Evolutionary conservation across 352 stramenopile species (phyloP), one percentile per base, ranked within the genome.

Genomic region (Pythium chondricola): DNA sequence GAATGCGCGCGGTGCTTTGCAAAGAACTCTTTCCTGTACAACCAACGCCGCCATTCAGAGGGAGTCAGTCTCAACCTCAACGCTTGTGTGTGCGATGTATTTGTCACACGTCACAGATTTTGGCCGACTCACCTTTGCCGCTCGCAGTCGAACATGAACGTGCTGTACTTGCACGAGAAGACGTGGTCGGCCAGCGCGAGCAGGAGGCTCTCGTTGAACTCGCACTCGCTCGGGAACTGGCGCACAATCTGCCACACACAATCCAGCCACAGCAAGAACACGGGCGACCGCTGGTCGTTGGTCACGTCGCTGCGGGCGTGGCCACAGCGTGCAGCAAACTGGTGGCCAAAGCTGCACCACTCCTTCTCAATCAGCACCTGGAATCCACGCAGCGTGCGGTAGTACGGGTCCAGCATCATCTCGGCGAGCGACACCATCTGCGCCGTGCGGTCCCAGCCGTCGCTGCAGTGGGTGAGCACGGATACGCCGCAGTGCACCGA

Each of bases 191-290:
- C 93, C 2, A 99, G 68, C 8, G 90, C 63, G n/a, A 98, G 59
- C 27, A 99, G 63, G 5, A 96, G 45, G 4, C 60, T 73, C 47
- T 95, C 78, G 60, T 96, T 98, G 72, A 99, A 99, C 69, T 99
- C 96, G 59, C 98, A 99, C 53, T 86, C 86, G 11, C 83, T 83
- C 17, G 97, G 96, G 58, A 96, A 98, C 61, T 99, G 95, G 30
- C 93, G 85, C 27, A 98, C 69, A 29, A 98, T 78, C 69, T 99
- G 97, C 77, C 91, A 99, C 4, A 98, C 88, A 56, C 92, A 98
- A 76, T 99, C 97, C 26, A 99, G 58, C 74, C 97, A 99, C 48
- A 98, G 89, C 22, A 99, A 52, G 67, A 99, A 99, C 43, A 99
- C 94, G 4, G 97, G 97, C 40, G 96, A 98, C 26, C 94, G 83